Percentiles rank a stretch among this genome's conserved stretches.
phyloP scores from a whole-genome alignment of 305 asterid species.

The Plantago coronopus region DNA sequence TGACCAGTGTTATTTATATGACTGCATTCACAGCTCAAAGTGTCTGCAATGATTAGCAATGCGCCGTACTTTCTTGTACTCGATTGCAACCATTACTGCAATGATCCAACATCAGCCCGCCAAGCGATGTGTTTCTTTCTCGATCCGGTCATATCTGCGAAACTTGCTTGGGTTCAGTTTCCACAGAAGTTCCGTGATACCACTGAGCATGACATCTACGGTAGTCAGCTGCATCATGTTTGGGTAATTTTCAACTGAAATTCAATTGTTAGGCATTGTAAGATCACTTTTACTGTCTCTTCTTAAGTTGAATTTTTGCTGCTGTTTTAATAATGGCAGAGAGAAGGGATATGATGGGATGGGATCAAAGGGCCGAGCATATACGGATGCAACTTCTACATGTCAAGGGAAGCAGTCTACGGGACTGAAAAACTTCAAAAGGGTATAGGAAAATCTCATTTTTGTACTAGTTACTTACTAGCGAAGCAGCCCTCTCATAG shows the following conservation, averaged over 20 bases:
- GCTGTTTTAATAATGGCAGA: conserved; percentile 18
- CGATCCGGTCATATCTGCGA: conserved; percentile 38
- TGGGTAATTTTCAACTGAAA: conserved; percentile 29
- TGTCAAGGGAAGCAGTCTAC: conserved; percentile 36
- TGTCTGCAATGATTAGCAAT: conserved; percentile 58
- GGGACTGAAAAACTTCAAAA: conserved; percentile 21
- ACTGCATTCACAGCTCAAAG: conserved; percentile 48
- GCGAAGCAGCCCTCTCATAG: not conserved
- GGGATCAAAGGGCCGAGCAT: conserved; percentile 40
- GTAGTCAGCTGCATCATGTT: conserved; percentile 29
- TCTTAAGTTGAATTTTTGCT: not conserved
- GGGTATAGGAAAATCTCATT: conserved; percentile 18
- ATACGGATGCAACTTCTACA: conserved; percentile 40
- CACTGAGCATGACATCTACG: conserved; percentile 46
- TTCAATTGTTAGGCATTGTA: not conserved
- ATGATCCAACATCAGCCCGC: conserved; percentile 59
- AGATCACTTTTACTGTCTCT: not conserved
- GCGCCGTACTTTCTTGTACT: conserved; percentile 56
- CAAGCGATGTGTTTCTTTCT: conserved; percentile 80
- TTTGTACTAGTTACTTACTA: no score
- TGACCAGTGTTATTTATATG: not conserved
- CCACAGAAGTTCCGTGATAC: conserved; percentile 59
- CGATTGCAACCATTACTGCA: conserved; percentile 70
- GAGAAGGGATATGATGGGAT: conserved; percentile 37
- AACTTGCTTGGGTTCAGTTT: conserved; percentile 60